Conservation (phyloP, 345 rosid genomes). For the Citrus sp. region DNA sequence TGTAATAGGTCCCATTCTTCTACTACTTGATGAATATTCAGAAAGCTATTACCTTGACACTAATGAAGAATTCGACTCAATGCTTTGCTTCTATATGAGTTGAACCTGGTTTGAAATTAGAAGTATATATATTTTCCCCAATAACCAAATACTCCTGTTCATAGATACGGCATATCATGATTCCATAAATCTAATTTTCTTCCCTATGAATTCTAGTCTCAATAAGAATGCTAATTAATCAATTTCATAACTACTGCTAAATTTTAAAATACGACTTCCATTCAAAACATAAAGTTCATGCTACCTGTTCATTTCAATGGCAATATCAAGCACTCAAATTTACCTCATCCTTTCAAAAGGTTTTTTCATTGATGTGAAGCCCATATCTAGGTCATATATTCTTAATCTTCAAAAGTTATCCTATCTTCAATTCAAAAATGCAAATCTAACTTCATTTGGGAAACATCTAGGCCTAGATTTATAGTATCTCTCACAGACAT, state of each 20-base stretch:
- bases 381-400: too few species aligned
- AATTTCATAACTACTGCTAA: neutral
- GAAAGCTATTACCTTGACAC: neutral
- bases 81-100: neutral
- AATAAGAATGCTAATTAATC: neutral
- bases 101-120: neutral
- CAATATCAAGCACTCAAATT: neutral
- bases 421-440: too few species aligned
- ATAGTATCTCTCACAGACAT: neutral
- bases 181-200: neutral
- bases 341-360: neutral
- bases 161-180: neutral
- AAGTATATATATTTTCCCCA: constrained; percentile 1
- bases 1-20: neutral
- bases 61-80: neutral
- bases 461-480: neutral
- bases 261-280: neutral
- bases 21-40: neutral
- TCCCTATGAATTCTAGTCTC: neutral
- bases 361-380: too few species aligned
- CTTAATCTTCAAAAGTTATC: too few species aligned
- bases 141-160: neutral
- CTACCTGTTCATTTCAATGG: neutral
- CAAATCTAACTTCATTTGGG: too few species aligned
- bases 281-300: neutral